A percentile compares a stretch with the other conserved stretches of the same genome.
These are phyloP conservation scores for Mitragyna speciosa DNA, from an alignment of 257 asterid genomes.

Conservation along the genomic window DNA sequence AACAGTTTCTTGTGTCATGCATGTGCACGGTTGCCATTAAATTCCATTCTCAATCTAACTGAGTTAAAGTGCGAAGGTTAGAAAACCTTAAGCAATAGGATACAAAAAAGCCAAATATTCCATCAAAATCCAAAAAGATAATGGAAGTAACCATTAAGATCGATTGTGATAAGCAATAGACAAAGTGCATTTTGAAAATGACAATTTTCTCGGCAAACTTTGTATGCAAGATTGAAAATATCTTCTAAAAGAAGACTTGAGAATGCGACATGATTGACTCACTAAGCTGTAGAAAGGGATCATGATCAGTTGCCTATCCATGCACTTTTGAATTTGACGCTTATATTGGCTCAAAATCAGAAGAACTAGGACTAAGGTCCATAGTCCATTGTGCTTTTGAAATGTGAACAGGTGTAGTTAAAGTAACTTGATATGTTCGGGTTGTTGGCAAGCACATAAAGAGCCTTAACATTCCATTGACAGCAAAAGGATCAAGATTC, in stretches of 20 bases:
- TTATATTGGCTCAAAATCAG: not conserved
- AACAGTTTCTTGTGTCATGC: constrained; percentile 26
- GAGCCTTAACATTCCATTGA: not conserved
- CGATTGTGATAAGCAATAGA: constrained; percentile 4
- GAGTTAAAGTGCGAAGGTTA: constrained; percentile 31
- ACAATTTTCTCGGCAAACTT: constrained; percentile 2
- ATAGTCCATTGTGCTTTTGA: not conserved
- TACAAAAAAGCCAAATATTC: constrained; percentile 40
- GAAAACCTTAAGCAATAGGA: constrained; percentile 33
- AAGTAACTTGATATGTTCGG: constrained; percentile 1
- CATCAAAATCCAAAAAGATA: constrained; percentile 16
- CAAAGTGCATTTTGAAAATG: constrained; percentile 14
- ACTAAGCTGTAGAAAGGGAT: not conserved
- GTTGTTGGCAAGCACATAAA: not conserved
- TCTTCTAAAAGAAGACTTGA: not conserved
- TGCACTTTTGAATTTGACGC: not conserved
- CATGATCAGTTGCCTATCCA: not conserved
- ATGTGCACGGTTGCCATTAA: constrained; percentile 38
- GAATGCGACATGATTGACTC: not conserved
- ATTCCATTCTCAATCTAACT: constrained; percentile 29
- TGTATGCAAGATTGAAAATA: constrained; percentile 2
- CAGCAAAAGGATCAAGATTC: constrained; percentile 12
- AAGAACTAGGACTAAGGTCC: not conserved
- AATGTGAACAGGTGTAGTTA: not conserved
- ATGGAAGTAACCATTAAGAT: constrained; percentile 3